These are phyloP conservation scores for Scytalidium sp. DNA, from an alignment of 2,329 filamentous ascomycete genomes.

Conservation along the genomic window DNA sequence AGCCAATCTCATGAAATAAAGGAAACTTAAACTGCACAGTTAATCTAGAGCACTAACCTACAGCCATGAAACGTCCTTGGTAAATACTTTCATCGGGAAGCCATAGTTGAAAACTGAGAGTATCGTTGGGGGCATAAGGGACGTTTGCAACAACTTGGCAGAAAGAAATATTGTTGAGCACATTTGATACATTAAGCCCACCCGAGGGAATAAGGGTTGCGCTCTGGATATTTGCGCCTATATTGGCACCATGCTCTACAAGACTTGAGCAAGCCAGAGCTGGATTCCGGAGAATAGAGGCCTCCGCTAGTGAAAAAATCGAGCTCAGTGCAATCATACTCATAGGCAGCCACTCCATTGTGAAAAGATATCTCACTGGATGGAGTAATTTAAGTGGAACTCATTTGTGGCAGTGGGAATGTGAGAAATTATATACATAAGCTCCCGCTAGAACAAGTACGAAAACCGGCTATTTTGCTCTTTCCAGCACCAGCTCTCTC, in stretches of 20 bases:
- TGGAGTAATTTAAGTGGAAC: too few relatives aligned
- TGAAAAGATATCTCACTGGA: too few relatives aligned
- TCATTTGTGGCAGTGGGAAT: too few relatives aligned
- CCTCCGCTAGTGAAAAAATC: too few relatives aligned
- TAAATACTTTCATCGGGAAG: conserved; percentile 15
- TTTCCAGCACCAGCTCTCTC: too few relatives aligned
- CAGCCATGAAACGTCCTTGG: conserved; percentile 18
- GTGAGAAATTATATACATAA: too few relatives aligned
- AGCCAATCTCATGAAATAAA: too few relatives aligned
- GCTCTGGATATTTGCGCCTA: background rate
- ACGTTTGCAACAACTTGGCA: conserved; percentile 18
- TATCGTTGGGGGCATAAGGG: conserved; percentile 16
- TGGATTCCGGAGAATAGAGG: too few relatives aligned
- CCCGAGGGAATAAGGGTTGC: background rate
- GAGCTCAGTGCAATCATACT: too few relatives aligned
- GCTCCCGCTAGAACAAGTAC: too few relatives aligned
- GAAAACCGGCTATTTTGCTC: too few relatives aligned
- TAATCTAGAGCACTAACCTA: conserved; percentile 19
- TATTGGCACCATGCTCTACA: background rate
- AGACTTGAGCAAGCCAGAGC: background rate
- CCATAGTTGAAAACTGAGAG: conserved; percentile 22
- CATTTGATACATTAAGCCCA: background rate
- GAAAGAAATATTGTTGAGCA: background rate
- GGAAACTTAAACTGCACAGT: background rate
- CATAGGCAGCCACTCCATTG: too few relatives aligned